Evolutionary conservation across 2,329 filamentous ascomycete species (phyloP).

Genomic region (Microdochium nivale): DNA sequence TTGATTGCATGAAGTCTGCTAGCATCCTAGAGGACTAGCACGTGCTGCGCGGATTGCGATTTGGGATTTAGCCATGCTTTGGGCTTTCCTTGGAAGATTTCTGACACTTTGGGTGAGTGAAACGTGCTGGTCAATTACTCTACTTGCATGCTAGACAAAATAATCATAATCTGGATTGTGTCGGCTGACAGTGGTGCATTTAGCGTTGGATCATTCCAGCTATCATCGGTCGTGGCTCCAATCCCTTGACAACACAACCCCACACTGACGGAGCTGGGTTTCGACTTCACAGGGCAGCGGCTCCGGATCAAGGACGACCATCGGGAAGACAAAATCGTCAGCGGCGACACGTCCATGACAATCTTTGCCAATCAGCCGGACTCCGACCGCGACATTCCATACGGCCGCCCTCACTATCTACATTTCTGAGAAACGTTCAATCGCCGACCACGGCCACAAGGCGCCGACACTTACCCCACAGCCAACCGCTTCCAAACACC

Average conservation of each 20-base stretch:
- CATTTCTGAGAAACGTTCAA: too few species aligned
- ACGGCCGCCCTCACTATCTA: too few species aligned
- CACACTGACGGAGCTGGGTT: neutral
- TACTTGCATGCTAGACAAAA: too few species aligned
- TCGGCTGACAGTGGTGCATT: neutral
- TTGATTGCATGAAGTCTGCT: neutral
- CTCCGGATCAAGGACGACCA: neutral
- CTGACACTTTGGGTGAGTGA: too few species aligned
- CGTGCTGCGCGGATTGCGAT: neutral
- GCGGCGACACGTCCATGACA: neutral
- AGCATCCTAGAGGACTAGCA: neutral
- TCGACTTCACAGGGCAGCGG: neutral
- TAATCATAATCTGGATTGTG: neutral
- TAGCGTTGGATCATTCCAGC: neutral
- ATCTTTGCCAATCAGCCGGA: neutral
- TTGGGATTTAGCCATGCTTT: neutral
- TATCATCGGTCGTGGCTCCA: neutral
- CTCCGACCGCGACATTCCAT: neutral
- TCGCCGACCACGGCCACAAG: too few species aligned
- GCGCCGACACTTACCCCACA: too few species aligned
- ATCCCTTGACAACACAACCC: neutral
- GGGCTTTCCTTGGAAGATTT: too few species aligned
- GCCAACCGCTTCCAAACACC: neutral
- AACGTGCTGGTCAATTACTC: too few species aligned
- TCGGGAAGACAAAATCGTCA: neutral